Base-by-base conservation (phyloP, 2,329 filamentous ascomycete genomes). In the Emmonsiellopsis sp. region DNA sequence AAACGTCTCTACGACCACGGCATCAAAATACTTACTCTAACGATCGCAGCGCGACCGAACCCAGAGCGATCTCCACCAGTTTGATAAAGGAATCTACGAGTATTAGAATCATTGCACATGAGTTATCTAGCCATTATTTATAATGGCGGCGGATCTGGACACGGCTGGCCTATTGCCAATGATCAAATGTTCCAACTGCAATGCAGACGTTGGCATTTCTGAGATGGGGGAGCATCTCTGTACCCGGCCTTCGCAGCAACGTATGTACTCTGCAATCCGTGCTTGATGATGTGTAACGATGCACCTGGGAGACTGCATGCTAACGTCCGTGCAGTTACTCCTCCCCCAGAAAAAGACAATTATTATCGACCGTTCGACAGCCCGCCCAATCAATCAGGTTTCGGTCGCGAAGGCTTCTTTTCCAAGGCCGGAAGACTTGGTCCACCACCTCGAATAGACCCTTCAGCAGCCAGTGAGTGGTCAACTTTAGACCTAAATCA, bases 181-280 rank as follows among this genome's bases (percentile, higher is more conserved):
- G 27, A 87, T 95, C 71, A 95, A 92, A 77, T 95, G 89, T 71
- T 94, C 89, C 51, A 83, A 79, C 73, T 95, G 89, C 67, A 81
- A 83, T 42, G 70, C 75, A 42, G 82, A 91, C 63, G 87, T 95
- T 55, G 85, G 91, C 65, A 93, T 95, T 61, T 85, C 86, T 42
- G 76, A 84, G 68, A 87, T 95, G 85, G 88, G 88, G 57, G 88
- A 94, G 57, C 90, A 95, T 74, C 68, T 88, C 56, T 95, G 90
- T 69, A 68, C 69, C 45, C 72, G 68, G 55, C 56, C 68, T 57
- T 60, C 65, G 53, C 65, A 72, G 56, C 62, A 37, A 53, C 32
- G 62, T 58, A 53, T 42, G 55, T 55, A 52, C n/a, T 11, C 14
- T 39, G 33, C 6, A 27, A 5, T 27, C 3, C 5, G 21, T 27